Base-by-base conservation (phyloP, 345 rosid species). In the Aegle marmelos region DNA sequence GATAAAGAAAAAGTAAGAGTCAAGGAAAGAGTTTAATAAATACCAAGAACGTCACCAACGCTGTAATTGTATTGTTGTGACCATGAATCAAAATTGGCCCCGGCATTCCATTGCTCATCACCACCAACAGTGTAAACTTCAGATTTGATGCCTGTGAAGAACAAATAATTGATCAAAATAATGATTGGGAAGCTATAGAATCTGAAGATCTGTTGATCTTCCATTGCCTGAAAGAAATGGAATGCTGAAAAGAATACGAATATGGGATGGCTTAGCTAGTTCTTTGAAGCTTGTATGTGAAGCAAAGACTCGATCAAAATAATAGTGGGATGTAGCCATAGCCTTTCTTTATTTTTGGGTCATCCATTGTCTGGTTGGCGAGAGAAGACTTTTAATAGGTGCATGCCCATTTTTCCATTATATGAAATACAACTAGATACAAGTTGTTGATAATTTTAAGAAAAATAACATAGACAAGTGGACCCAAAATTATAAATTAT, bases 31-130 rank as follows among this genome's bases (percentile, higher is more conserved):
- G 22, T 7, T 25, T 24, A 28, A 28, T 27, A 9, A 76, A 19
- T 78, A 90, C 93, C 91, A 33, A 90, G 86, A 79, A 77, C 70
- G 80, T 90, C 93, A 34, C 91, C 88, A 25, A 79, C 70, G 62
- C 76, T 90, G 74, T 84, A 90, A 75, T 86, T 84, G 82, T 85
- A 81, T 78, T 82, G 78, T 54, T 53, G 64, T 17, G 89, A 79
- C 93, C 93, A 90, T 9, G 75, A 58, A 25, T 59, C 85, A 27
- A 60, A 90, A 66, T 88, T 68, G 1, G 65, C 70, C 41, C 79
- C 85, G 1, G 79, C 48, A 73, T 76, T 74, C 93, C 93, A 88
- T 6, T 60, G 71, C 11, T 82, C 73, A 7, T 69, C 86, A 37
- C 79, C 91, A 0, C 93, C 93, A 53, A 90, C 91, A 0, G 68